Evolutionary conservation across 2,329 filamentous ascomycete species (phyloP).

Genomic region (Pseudocercospora fuligena): DNA sequence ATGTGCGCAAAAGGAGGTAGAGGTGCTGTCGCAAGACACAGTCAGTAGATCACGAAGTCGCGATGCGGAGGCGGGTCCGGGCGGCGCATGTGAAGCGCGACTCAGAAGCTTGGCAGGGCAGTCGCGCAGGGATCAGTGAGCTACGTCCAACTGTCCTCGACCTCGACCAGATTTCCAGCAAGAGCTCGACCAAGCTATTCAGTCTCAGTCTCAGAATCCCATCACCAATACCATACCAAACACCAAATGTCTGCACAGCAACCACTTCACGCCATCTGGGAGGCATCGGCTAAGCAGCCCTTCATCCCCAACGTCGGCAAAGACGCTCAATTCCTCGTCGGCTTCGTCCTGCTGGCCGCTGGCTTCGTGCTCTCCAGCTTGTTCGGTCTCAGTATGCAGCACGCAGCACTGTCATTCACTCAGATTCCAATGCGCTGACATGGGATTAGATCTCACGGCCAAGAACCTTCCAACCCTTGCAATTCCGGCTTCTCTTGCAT

Average conservation of each 20-base stretch:
- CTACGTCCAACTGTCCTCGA: not conserved
- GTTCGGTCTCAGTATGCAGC: slow-evolving; percentile 80
- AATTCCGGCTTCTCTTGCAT: slow-evolving; percentile 82
- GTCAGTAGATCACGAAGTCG: not conserved
- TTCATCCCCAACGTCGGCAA: slow-evolving; percentile 83
- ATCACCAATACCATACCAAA: not conserved
- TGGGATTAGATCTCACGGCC: slow-evolving; percentile 74
- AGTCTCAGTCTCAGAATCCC: not conserved
- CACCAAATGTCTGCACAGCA: slow-evolving; percentile 70
- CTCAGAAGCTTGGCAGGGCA: not conserved
- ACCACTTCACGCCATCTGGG: slow-evolving; percentile 81
- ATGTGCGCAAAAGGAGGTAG: not conserved
- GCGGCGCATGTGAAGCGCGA: not conserved
- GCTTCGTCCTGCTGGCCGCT: slow-evolving; percentile 73
- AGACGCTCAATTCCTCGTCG: slow-evolving; percentile 80
- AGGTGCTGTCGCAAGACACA: not conserved
- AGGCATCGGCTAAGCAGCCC: slow-evolving; percentile 84
- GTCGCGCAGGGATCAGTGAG: not conserved
- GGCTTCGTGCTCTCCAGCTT: slow-evolving; percentile 73
- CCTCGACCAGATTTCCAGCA: not conserved
- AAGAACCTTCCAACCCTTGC: slow-evolving; percentile 77
- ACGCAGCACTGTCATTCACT: slow-evolving; percentile 23
- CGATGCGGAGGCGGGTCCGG: not conserved
- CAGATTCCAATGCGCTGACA: slow-evolving; percentile 31
- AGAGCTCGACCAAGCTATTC: not conserved